These are phyloP conservation scores for Rauvolfia tetraphylla DNA, from an alignment of 257 asterid genomes.

Conservation along the genomic window DNA sequence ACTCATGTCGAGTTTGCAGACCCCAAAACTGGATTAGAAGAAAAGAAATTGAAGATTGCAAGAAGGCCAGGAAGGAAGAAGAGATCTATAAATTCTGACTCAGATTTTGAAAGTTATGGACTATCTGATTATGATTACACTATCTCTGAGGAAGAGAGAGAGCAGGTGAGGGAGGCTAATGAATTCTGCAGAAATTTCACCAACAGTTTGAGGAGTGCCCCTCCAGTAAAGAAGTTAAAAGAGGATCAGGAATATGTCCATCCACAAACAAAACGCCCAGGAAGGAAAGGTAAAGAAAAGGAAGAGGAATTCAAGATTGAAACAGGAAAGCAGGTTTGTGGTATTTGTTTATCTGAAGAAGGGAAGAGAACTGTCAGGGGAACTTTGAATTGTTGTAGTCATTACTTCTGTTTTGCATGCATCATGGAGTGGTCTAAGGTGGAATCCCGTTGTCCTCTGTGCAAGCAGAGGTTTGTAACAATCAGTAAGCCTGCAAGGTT, in stretches of 20 bases:
- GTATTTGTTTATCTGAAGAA: conserved; percentile 86
- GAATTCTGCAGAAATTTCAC: conserved; percentile 38
- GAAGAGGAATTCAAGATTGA: conserved; percentile 50
- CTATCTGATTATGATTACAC: conserved; percentile 66
- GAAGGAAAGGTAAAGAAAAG: conserved; percentile 70
- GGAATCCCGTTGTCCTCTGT: conserved; percentile 91
- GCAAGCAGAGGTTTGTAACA: conserved; percentile 78
- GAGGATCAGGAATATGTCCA: conserved; percentile 33
- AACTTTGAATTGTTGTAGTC: conserved; percentile 74
- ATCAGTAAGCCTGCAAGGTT: conserved; percentile 59
- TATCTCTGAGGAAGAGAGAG: conserved; percentile 91
- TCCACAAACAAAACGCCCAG: conserved; percentile 35
- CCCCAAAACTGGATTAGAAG: conserved; percentile 19
- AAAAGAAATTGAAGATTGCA: conserved; percentile 34
- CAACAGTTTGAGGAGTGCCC: conserved; percentile 46
- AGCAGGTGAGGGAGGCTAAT: conserved; percentile 73
- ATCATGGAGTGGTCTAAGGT: conserved; percentile 97
- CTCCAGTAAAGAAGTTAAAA: conserved; percentile 26
- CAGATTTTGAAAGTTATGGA: conserved; percentile 65
- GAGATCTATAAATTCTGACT: conserved; percentile 47
- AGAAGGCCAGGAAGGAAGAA: conserved; percentile 44
- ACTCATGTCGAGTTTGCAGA: conserved; percentile 27
- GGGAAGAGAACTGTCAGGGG: conserved; percentile 73
- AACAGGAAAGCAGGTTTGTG: conserved; percentile 76
- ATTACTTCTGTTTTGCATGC: conserved; percentile 89